phyloP scores from a whole-genome alignment of 148 eudicot genomes.

The Chenopodium formosanum region DNA sequence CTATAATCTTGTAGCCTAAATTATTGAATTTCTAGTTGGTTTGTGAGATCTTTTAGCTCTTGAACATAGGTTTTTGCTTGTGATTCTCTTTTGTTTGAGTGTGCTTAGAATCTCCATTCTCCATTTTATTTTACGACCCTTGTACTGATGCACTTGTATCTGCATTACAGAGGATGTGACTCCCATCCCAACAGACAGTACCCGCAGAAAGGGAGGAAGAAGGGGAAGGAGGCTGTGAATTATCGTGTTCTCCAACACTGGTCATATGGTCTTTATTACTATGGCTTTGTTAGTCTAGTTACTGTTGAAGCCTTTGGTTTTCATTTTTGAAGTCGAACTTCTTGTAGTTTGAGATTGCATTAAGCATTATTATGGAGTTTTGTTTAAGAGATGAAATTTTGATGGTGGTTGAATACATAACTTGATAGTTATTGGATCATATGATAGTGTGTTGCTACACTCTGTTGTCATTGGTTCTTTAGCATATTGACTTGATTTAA shows the following conservation, averaged over 20 bases:
- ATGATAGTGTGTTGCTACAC: background rate
- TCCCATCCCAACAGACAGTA: slow-evolving; percentile 86
- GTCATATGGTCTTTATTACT: slow-evolving; percentile 1
- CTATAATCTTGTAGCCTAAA: too few species aligned
- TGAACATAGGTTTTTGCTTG: too few species aligned
- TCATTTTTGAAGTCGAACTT: slow-evolving; percentile 14
- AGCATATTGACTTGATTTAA: background rate
- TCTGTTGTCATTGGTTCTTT: background rate
- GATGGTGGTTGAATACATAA: slow-evolving; percentile 13
- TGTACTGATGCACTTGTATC: background rate
- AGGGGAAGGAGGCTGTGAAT: slow-evolving; percentile 87
- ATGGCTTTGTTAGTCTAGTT: slow-evolving; percentile 4
- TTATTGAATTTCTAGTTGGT: too few species aligned
- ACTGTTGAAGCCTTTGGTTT: background rate
- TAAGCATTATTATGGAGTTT: slow-evolving; percentile 9
- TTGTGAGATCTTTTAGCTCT: too few species aligned
- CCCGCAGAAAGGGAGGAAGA: slow-evolving; percentile 91
- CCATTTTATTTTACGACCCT: background rate
- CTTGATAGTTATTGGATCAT: background rate
- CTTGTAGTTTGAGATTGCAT: slow-evolving; percentile 8
- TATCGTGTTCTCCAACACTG: background rate
- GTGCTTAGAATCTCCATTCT: background rate
- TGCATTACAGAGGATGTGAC: slow-evolving; percentile 77
- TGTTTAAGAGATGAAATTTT: slow-evolving; percentile 20
- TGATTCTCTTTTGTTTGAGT: too few species aligned